Base-by-base conservation (phyloP, 768 basidiomycete genomes). In the Pholiota molesta region DNA sequence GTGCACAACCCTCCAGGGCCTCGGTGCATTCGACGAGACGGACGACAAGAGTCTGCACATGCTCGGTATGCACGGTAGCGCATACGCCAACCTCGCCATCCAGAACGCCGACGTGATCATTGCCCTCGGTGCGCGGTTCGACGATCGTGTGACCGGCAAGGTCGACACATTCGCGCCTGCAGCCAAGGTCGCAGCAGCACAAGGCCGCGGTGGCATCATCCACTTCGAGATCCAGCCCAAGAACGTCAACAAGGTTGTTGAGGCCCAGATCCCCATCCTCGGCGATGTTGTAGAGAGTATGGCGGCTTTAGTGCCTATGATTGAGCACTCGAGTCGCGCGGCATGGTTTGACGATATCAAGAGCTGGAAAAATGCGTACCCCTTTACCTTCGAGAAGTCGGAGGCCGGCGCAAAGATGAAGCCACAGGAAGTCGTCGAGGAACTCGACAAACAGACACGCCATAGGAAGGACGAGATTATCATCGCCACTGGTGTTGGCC, bases 161-260 rank as follows among this genome's bases (percentile, higher is more conserved):
- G 73, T 99, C 61, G 87, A 88, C 68, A 80, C 86, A 1, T 99
- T 99, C 69, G 97, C 96, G 0, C 97, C 97, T 29, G 92, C 88
- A 13, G 97, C 97, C 0, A 82, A 83, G 52, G 89, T 89, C 6
- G 97, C 97, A 6, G 95, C 96, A 1, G 78, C 83, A 0, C 83
- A 89, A 67, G 94, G 96, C 49, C 86, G 87, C 1, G 97, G 97
- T 11, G 97, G 97, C 35, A 96, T 99, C 79, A 97, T 99, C 72
- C 97, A 99, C 79, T 99, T 99, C 71, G 97, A 99, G 80, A 96
- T 99, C 66, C 87, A 88, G 79, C 94, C 97, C 51, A 99, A 99
- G 84, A 99, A 99, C 77, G 84, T 99, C 76, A 99, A 99, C 86
- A 99, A 99, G 77, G 95, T 99, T 63, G 87, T 99, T 57, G 88